These are phyloP conservation scores for Przewalskia tangutica DNA, from an alignment of 257 asterid species.

Conservation along the genomic window DNA sequence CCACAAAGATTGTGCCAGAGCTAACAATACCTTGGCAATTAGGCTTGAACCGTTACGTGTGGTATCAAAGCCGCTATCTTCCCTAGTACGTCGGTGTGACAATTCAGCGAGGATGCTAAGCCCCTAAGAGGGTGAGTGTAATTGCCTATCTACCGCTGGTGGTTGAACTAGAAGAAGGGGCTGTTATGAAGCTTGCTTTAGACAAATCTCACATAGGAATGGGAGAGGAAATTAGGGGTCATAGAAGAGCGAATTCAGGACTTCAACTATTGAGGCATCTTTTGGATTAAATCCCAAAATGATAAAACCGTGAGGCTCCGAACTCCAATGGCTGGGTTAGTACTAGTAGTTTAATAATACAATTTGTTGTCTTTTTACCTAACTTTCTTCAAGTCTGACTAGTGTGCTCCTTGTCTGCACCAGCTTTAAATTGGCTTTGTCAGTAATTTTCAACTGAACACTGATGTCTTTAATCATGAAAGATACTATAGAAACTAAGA, in stretches of 20 bases:
- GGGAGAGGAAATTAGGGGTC: not conserved
- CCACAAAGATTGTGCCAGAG: not conserved
- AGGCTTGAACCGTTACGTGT: not conserved
- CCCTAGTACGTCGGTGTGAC: not conserved
- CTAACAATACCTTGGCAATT: not conserved
- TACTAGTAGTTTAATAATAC: not conserved
- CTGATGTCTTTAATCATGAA: not conserved
- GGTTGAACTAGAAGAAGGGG: not conserved
- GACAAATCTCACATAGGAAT: not conserved
- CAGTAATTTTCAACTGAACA: not conserved
- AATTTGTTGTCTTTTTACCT: not conserved
- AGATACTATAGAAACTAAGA: not conserved
- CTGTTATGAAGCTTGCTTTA: not conserved
- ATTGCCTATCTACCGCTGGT: not conserved
- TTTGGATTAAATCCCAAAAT: not conserved
- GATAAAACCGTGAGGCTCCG: not conserved
- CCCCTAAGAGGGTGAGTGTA: not conserved
- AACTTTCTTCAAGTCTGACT: not conserved
- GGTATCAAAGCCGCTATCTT: not conserved
- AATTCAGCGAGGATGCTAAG: not conserved
- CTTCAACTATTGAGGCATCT: not conserved
- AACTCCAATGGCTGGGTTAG: not conserved
- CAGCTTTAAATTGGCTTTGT: not conserved
- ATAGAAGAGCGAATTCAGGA: not conserved
- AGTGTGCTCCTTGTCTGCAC: not conserved